Evolutionary conservation across 371 early-diverging fungal species (phyloP), one percentile per base, ranked within the genome.

Genomic region (Mucor saturninus): DNA sequence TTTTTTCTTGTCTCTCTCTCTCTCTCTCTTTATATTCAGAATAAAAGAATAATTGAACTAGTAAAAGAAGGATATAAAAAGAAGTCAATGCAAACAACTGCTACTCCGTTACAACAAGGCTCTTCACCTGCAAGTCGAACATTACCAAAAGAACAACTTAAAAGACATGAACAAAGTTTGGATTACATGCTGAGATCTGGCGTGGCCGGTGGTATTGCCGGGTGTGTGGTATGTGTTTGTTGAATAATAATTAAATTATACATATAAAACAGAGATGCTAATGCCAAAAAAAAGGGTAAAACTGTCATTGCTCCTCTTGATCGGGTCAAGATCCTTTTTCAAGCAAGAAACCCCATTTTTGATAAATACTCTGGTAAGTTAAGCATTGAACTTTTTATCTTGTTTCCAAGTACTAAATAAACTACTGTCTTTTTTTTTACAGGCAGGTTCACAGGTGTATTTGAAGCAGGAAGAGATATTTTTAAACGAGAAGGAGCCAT

Each of bases 241-340:
- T 2, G 15, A 30, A 13, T 55, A 13, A 5, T 37, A 14, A 10
- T 21, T 21, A 21, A 21, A 21, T 21, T 21, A 21, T 21, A 21
- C 21, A 10, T 40, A 26, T 37, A 29, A 13, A 46, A 37, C 28
- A 28, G 3, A 28, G 28, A 15, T 37, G 3, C 29, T 46, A 26
- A 11, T 10, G 29, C 1, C 35, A 8, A 8, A 4, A 8, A 4
- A 21, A 15, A 79, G 80, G 95, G 95, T 14, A 96, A 97, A 68
- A 92, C 95, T 2, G 86, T 81, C 0, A 89, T 95, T 58, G 97
- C 96, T 7, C 97, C 97, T 10, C 71, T 97, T 64, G 97, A 97
- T 73, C 83, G 97, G 50, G 95, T 97, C 50, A 97, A 97, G 80
- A 97, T 97, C n/a, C 75, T 96, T 37, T 97, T 97, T 67, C 97